Evolutionary conservation across 768 basidiomycete species (phyloP).

Genomic region (Kwoniella dejecticola): DNA sequence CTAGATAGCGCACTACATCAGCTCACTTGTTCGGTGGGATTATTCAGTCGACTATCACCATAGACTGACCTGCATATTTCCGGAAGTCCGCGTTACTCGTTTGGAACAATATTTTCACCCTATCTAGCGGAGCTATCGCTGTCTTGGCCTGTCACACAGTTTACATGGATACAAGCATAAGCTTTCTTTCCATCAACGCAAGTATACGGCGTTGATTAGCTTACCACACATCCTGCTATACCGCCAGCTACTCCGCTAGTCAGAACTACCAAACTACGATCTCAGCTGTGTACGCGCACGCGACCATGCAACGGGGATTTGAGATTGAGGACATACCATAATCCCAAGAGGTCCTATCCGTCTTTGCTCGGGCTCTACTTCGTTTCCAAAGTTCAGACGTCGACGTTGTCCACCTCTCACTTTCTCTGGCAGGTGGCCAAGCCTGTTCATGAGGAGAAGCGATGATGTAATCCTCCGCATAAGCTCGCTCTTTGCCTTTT

Average conservation of each 20-base stretch:
- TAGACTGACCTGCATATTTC: conserved; percentile 85
- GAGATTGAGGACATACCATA: conserved; percentile 44
- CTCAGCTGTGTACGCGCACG: conserved; percentile 12
- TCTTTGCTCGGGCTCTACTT: conserved; percentile 50
- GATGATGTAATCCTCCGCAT: neutral
- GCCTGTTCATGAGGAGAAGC: conserved; percentile 12
- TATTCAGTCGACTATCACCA: no score
- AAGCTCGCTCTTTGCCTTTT: conserved; percentile 9
- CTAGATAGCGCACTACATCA: conserved; percentile 57
- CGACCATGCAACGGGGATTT: neutral
- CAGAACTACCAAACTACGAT: conserved; percentile 57
- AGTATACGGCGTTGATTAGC: conserved; percentile 41
- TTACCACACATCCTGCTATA: conserved; percentile 86
- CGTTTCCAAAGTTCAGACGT: conserved; percentile 36
- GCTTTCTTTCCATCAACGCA: no score
- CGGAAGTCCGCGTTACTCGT: conserved; percentile 92
- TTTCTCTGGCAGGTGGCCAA: conserved; percentile 34
- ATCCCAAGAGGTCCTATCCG: conserved; percentile 53
- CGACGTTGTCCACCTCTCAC: conserved; percentile 34
- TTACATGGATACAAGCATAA: no score
- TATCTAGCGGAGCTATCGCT: conserved; percentile 89
- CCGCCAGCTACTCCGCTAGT: conserved; percentile 91
- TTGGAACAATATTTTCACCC: conserved; percentile 98
- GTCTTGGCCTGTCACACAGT: conserved; percentile 73
- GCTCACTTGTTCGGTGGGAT: no score